phyloP scores from a whole-genome alignment of 2,329 filamentous ascomycete genomes.

The Xylariaceae sp. region DNA sequence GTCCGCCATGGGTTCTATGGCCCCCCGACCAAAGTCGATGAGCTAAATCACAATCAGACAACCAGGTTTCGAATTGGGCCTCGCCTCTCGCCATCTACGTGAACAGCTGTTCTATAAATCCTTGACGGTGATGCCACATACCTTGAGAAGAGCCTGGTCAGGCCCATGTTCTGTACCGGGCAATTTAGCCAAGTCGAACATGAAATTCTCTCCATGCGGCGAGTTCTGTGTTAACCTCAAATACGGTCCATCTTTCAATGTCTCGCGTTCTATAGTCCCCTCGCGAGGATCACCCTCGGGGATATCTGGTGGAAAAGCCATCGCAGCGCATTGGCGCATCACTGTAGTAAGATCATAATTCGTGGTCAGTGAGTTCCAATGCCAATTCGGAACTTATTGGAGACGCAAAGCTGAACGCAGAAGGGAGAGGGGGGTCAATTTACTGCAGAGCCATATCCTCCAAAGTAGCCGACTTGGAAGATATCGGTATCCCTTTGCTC shows the following conservation, averaged over 20 bases:
- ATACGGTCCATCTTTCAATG: neutral
- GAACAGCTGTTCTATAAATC: neutral
- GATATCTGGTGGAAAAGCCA: conserved; percentile 15
- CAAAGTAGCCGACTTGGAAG: conserved; percentile 16
- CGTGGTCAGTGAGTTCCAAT: neutral
- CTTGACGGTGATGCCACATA: neutral
- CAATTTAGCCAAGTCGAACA: conserved; percentile 1
- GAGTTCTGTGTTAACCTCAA: conserved; percentile 10
- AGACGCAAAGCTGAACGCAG: neutral
- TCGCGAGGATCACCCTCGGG: neutral
- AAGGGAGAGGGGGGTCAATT: conserved; percentile 5
- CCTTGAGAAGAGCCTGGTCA: conserved; percentile 6
- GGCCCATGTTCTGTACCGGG: conserved; percentile 5
- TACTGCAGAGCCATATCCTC: conserved; percentile 17
- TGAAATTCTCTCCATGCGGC: conserved; percentile 7
- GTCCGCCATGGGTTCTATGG: neutral
- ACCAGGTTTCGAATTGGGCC: neutral
- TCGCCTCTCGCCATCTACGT: neutral
- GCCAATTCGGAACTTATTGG: neutral
- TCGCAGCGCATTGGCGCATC: conserved; percentile 16
- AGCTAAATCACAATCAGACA: conserved; percentile 1
- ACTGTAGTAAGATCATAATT: conserved; percentile 1
- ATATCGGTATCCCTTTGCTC: no score
- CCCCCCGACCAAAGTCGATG: conserved; percentile 11
- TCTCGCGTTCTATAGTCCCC: neutral